Evolutionary conservation across 2,329 filamentous ascomycete species (phyloP).

Genomic region (Fusarium penzigii): DNA sequence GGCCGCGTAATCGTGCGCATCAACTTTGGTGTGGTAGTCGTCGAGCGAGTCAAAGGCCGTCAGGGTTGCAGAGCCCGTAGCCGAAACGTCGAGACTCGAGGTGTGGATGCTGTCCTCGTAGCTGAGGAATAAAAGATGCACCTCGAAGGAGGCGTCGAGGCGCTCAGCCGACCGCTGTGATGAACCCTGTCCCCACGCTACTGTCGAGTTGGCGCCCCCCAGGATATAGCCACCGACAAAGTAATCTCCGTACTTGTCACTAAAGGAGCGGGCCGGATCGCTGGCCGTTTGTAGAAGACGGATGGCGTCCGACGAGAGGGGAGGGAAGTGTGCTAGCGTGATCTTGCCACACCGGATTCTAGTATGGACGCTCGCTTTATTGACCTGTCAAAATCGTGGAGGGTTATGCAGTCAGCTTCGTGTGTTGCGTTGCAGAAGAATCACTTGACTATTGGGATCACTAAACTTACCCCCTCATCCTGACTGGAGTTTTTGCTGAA

Average conservation of each 20-base stretch:
- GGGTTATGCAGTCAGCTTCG: no score
- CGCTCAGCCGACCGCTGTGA: neutral
- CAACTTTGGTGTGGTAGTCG: neutral
- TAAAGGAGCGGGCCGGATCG: neutral
- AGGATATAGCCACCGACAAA: conserved; percentile 5
- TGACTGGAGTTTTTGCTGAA: no score
- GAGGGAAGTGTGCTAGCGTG: neutral
- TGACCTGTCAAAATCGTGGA: no score
- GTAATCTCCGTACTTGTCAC: conserved; percentile 3
- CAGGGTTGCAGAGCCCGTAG: neutral
- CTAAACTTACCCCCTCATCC: no score
- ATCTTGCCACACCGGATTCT: neutral
- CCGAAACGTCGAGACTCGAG: neutral
- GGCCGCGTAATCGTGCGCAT: no score
- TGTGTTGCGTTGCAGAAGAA: no score
- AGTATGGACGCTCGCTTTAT: no score
- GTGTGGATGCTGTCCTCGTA: neutral
- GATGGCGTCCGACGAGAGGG: conserved; percentile 1
- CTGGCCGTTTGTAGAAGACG: neutral
- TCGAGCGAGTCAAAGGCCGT: neutral
- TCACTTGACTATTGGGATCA: no score
- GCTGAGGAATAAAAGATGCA: neutral
- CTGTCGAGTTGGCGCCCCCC: conserved; percentile 1
- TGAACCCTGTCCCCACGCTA: neutral
- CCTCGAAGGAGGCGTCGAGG: neutral